A percentile compares a stretch with the other conserved stretches of the same genome.
Conservation (phyloP, 148 eudicot species). For the Amaranthus hypochondriacus region DNA sequence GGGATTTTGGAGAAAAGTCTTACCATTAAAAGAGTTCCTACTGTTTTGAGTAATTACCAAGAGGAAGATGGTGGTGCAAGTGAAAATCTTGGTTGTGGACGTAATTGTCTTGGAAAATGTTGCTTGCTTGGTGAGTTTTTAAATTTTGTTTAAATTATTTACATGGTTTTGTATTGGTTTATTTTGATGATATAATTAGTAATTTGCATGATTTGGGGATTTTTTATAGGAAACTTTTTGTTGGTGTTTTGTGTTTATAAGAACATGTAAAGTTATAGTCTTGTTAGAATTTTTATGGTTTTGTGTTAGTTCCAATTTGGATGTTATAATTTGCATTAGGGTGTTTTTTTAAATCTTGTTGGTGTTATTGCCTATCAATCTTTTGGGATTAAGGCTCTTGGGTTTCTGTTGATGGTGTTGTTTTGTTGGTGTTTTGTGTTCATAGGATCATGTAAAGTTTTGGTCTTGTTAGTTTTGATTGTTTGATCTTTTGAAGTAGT, state of each 20-base stretch:
- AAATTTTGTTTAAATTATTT: background rate
- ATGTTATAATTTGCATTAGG: no score
- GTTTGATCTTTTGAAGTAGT: background rate
- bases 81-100: slow-evolving; percentile 38
- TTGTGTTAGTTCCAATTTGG: background rate
- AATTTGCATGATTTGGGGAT: background rate
- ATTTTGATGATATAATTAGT: background rate
- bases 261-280: background rate
- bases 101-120: slow-evolving; percentile 53
- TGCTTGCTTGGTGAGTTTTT: slow-evolving; percentile 39
- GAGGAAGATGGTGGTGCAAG: slow-evolving; percentile 17
- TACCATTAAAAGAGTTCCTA: slow-evolving; percentile 36
- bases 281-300: background rate
- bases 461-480: background rate
- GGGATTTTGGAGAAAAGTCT: slow-evolving; percentile 28
- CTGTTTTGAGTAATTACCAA: slow-evolving; percentile 30
- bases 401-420: no score
- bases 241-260: background rate
- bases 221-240: background rate
- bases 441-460: no score
- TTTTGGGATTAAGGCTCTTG: no score
- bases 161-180: background rate
- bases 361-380: no score
- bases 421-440: no score
- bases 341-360: background rate